Evolutionary conservation across 2,329 filamentous ascomycete genomes (phyloP).

Genomic region (Ceratocystis cubensis): DNA sequence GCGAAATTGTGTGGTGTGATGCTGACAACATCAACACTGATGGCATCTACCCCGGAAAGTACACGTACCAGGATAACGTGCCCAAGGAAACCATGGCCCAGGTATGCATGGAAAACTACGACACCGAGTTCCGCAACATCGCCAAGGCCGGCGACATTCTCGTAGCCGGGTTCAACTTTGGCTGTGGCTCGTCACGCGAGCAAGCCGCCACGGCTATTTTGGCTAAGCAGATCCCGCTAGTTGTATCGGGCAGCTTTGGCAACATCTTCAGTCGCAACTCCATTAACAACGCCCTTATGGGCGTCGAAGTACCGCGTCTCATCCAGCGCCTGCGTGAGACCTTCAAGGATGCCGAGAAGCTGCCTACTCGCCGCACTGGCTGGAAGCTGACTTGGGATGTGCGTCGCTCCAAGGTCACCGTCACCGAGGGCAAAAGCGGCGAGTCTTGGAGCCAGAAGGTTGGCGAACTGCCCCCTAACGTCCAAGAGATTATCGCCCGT

Average conservation of each 20-base stretch:
- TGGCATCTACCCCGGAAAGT: constrained; percentile 77
- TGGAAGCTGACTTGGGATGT: constrained; percentile 82
- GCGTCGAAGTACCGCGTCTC: constrained; percentile 55
- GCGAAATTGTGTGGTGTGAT: constrained; percentile 82
- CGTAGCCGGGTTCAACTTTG: constrained; percentile 80
- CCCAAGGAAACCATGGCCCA: constrained; percentile 67
- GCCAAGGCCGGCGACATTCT: constrained; percentile 65
- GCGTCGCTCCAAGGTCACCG: constrained; percentile 52
- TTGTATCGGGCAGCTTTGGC: constrained; percentile 67
- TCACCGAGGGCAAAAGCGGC: constrained; percentile 57
- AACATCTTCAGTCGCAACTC: constrained; percentile 72
- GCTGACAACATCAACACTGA: constrained; percentile 79
- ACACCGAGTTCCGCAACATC: constrained; percentile 51
- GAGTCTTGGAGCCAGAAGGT: constrained; percentile 67
- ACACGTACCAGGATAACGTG: constrained; percentile 83
- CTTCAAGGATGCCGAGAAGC: constrained; percentile 31
- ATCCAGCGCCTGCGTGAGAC: constrained; percentile 50
- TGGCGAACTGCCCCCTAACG: constrained; percentile 69
- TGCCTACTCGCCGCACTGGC: constrained; percentile 59
- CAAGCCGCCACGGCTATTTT: constrained; percentile 81
- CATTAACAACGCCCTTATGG: constrained; percentile 69
- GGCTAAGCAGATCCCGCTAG: constrained; percentile 66
- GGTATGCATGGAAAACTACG: constrained; percentile 92
- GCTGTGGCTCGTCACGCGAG: constrained; percentile 67
- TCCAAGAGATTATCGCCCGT: constrained; percentile 70